phyloP scores from a whole-genome alignment of 2,329 filamentous ascomycete genomes.

The Proliferodiscus dingleyae region DNA sequence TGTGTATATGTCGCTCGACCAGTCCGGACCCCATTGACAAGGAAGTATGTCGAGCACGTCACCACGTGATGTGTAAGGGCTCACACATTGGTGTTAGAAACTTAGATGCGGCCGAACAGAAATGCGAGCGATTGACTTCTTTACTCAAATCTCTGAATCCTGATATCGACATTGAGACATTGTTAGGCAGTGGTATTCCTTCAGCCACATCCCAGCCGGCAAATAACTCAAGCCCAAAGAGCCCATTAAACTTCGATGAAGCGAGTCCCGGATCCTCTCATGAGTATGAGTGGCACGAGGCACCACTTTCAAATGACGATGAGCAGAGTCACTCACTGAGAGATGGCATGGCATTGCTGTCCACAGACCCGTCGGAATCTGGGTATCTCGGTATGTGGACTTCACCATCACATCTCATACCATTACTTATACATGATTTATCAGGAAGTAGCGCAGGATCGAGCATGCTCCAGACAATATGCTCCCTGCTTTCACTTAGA shows the following conservation, averaged over 20 bases:
- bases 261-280: conserved; percentile 14
- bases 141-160: conserved; percentile 12
- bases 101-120: conserved; percentile 10
- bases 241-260: conserved; percentile 9
- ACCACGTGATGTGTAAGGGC: neutral
- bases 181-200: conserved; percentile 12
- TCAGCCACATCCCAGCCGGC: conserved; percentile 5
- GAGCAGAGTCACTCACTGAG: conserved; percentile 31
- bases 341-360: conserved; percentile 34
- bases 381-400: conserved; percentile 30
- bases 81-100: conserved; percentile 6
- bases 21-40: conserved; percentile 14
- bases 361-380: conserved; percentile 31
- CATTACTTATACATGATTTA: neutral
- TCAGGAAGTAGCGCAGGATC: conserved; percentile 14
- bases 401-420: neutral
- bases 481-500: conserved; percentile 10
- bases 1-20: conserved; percentile 14
- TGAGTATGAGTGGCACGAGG: conserved; percentile 18
- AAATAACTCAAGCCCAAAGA: conserved; percentile 12
- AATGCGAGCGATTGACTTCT: conserved; percentile 8
- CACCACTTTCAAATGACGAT: conserved; percentile 12
- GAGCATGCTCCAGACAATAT: conserved; percentile 13
- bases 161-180: conserved; percentile 12
- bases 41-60: conserved; percentile 5